Conservation (phyloP, 2,329 filamentous ascomycete species). For the Xylariaceae sp. region DNA sequence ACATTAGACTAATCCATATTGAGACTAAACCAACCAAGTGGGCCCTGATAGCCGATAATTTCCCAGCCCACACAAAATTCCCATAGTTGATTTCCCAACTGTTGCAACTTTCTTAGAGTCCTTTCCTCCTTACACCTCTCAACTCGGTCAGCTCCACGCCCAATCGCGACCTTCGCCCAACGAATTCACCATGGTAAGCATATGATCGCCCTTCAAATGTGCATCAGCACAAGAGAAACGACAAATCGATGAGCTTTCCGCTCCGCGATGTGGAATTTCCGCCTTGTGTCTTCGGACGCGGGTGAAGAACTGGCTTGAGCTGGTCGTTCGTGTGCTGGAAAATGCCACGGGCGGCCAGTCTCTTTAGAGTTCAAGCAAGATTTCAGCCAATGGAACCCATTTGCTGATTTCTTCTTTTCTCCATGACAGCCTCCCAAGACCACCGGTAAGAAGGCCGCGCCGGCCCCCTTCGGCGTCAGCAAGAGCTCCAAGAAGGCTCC, state of each 20-base stretch:
- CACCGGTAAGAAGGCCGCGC: conserved; percentile 94
- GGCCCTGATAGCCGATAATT: conserved; percentile 22
- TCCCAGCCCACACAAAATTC: conserved; percentile 26
- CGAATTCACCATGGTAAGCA: conserved; percentile 58
- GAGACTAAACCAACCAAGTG: conserved; percentile 4
- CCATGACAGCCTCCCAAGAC: conserved; percentile 99
- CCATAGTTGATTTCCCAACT: conserved; percentile 16
- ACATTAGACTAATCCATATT: conserved; percentile 7
- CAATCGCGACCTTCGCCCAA: conserved; percentile 46
- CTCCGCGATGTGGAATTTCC: conserved; percentile 35
- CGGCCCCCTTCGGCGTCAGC: conserved; percentile 91
- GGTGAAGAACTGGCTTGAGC: conserved; percentile 66
- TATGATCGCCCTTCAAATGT: conserved; percentile 29
- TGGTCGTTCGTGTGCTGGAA: conserved; percentile 42
- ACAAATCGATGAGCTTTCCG: conserved; percentile 28
- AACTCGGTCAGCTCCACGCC: conserved; percentile 37
- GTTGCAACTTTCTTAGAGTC: conserved; percentile 24
- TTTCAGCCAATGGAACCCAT: conserved; percentile 67
- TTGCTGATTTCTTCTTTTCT: conserved; percentile 99
- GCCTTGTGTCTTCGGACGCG: conserved; percentile 38
- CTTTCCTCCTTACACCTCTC: conserved; percentile 29
- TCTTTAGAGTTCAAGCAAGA: conserved; percentile 95
- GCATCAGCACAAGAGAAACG: conserved; percentile 22
- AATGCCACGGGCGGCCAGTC: conserved; percentile 49
- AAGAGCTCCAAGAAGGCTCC: conserved; percentile 90